Base-by-base conservation (phyloP, 371 early-diverging fungal species). In the Cokeromyces recurvatus region DNA sequence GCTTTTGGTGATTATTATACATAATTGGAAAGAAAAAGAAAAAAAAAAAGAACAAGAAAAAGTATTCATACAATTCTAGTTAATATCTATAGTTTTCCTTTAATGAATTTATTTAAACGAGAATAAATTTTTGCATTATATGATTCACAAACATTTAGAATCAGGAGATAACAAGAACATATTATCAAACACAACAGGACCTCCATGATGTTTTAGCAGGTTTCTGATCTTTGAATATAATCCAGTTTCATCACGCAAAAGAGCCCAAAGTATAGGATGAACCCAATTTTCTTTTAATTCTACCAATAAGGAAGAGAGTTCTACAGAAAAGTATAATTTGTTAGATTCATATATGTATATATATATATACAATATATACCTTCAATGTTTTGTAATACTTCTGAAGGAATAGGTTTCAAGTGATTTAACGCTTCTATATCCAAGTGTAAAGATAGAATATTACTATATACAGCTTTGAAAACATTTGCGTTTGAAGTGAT, bases 181-280 rank as follows among this genome's bases (percentile, higher is more conserved):
- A 6, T 42, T 37, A 21, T 49, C 35, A 14, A 46, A 59, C 2
- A n/a, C 37, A 31, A 29, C 17, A 10, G 24, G 37, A 1, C 16
- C 16, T 12, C 54, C 49, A 19, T 38, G 38, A 22, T 46, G 42
- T 24, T 57, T 55, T 19, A 64, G 32, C 4, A 62, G 32, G 11
- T 19, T 36, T 23, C 17, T 15, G 0, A 47, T 51, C 41, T 61
- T 61, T 9, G 48, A 38, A 16, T 46, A 53, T 15, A 70, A 29
- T 1, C 66, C 66, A 21, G 44, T 29, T 15, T 64, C 52, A n/a
- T 59, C 64, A 15, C 50, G 46, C 11, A 68, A 43, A 2, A 62
- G 27, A 25, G 51, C 31, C 59, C 59, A 64, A n/a, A 71, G 32
- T 16, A 65, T 34, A 31, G 72, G 72, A 43, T 71, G 68, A 10